phyloP scores from a whole-genome alignment of 2,329 filamentous ascomycete genomes.

The Aspergillus novofumigatus region DNA sequence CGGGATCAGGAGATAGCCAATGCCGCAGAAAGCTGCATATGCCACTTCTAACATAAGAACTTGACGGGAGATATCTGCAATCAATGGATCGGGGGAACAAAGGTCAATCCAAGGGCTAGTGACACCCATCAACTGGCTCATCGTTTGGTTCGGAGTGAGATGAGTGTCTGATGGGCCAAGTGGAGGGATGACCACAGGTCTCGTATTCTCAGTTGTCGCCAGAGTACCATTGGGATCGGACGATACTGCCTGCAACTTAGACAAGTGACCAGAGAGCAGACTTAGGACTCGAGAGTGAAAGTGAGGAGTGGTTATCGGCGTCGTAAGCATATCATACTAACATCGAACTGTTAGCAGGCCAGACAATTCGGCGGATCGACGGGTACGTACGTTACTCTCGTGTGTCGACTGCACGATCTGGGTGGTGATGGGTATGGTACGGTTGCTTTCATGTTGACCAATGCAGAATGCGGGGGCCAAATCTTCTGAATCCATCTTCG shows the following conservation, averaged over 20 bases:
- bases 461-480: constrained; percentile 52
- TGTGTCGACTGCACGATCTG: constrained; percentile 53
- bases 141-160: constrained; percentile 75
- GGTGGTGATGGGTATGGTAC: constrained; percentile 46
- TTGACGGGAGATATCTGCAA: constrained; percentile 83
- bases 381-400: constrained; percentile 48
- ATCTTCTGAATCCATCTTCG: constrained; percentile 35
- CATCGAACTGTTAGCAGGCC: constrained; percentile 6
- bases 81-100: constrained; percentile 73
- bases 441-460: constrained; percentile 58
- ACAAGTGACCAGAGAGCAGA: constrained; percentile 49
- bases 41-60: constrained; percentile 86
- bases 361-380: neutral
- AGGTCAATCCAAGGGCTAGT: constrained; percentile 93
- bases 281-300: constrained; percentile 58
- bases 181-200: constrained; percentile 37
- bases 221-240: constrained; percentile 36
- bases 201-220: constrained; percentile 38
- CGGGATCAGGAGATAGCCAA: constrained; percentile 75
- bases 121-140: constrained; percentile 71
- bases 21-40: constrained; percentile 92
- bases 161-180: constrained; percentile 49
- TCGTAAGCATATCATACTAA: constrained; percentile 64
- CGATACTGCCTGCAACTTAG: constrained; percentile 37
- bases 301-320: constrained; percentile 56